A percentile compares a stretch with the other conserved stretches of the same genome.
These are phyloP conservation scores for Fusarium cicatricum DNA, from an alignment of 2,329 filamentous ascomycete genomes.

Conservation along the genomic window DNA sequence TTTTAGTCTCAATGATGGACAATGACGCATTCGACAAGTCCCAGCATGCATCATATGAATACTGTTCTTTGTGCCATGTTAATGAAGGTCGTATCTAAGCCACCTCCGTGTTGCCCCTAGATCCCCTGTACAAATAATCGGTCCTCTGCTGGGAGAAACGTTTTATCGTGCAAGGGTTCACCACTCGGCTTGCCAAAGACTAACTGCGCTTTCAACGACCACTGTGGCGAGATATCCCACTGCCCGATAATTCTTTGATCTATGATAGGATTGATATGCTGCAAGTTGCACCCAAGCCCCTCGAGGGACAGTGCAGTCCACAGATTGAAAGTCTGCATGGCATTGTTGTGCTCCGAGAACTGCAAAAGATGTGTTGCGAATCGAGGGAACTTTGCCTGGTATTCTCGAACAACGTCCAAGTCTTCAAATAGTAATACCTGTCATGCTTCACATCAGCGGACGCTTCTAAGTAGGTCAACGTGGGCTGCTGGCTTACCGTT, in stretches of 20 bases:
- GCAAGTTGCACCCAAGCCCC: slow-evolving; percentile 20
- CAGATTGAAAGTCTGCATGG: slow-evolving; percentile 19
- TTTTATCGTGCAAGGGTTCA: neutral
- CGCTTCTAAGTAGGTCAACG: too few relatives aligned
- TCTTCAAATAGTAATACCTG: slow-evolving; percentile 22
- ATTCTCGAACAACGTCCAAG: slow-evolving; percentile 11
- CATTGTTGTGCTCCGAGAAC: slow-evolving; percentile 24
- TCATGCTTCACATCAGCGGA: neutral
- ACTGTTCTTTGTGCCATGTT: too few relatives aligned
- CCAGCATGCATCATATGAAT: too few relatives aligned
- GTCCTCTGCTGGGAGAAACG: neutral
- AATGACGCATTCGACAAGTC: too few relatives aligned
- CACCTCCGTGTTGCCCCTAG: too few relatives aligned
- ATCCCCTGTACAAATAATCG: slow-evolving; percentile 9
- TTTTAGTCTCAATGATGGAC: too few relatives aligned
- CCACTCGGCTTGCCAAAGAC: slow-evolving; percentile 15
- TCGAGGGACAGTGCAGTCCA: slow-evolving; percentile 17
- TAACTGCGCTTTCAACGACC: slow-evolving; percentile 22
- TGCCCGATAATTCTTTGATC: slow-evolving; percentile 17
- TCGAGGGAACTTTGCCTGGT: slow-evolving; percentile 5
- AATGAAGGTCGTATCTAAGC: too few relatives aligned
- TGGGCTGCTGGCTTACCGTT: too few relatives aligned
- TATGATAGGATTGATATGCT: slow-evolving; percentile 20
- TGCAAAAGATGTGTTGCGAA: slow-evolving; percentile 14
- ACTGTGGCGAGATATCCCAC: slow-evolving; percentile 19